phyloP scores from a whole-genome alignment of 2,329 filamentous ascomycete genomes.

The Alternaria angustiovoidea region DNA sequence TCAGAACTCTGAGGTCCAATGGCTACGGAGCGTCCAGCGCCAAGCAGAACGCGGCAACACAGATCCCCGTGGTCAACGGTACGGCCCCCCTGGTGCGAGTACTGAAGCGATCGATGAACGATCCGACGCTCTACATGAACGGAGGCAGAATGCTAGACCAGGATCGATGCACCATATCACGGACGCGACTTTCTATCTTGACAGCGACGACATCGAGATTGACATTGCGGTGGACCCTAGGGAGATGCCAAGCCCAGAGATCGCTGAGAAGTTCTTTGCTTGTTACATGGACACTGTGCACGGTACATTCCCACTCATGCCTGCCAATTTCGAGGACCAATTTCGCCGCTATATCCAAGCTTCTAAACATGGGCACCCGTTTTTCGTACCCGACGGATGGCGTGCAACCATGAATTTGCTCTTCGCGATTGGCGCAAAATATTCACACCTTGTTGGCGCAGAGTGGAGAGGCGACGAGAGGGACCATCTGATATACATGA shows the following conservation, averaged over 20 bases:
- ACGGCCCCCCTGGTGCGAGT: slow-evolving; percentile 32
- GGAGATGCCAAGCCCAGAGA: slow-evolving; percentile 41
- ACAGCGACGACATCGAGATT: slow-evolving; percentile 40
- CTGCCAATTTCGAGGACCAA: slow-evolving; percentile 31
- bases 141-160: slow-evolving; percentile 18
- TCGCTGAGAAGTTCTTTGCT: slow-evolving; percentile 44
- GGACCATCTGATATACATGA: slow-evolving; percentile 52
- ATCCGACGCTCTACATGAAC: slow-evolving; percentile 30
- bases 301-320: slow-evolving; percentile 43
- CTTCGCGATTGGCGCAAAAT: slow-evolving; percentile 54
- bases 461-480: slow-evolving; percentile 39
- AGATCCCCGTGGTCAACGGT: slow-evolving; percentile 19
- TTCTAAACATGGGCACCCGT: slow-evolving; percentile 12
- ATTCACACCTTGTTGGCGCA: slow-evolving; percentile 44
- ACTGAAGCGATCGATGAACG: slow-evolving; percentile 19
- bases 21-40: slow-evolving; percentile 41
- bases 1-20: slow-evolving; percentile 46
- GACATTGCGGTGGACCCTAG: slow-evolving; percentile 36
- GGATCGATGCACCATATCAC: slow-evolving; percentile 28
- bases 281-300: slow-evolving; percentile 50
- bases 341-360: slow-evolving; percentile 26
- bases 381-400: slow-evolving; percentile 35
- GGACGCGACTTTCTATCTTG: slow-evolving; percentile 46
- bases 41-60: slow-evolving; percentile 22
- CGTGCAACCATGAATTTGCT: slow-evolving; percentile 52